A percentile compares a stretch with the other conserved stretches of the same genome.
Conservation (phyloP, 306 rosid genomes). For the Cyclanthera cordifolia region DNA sequence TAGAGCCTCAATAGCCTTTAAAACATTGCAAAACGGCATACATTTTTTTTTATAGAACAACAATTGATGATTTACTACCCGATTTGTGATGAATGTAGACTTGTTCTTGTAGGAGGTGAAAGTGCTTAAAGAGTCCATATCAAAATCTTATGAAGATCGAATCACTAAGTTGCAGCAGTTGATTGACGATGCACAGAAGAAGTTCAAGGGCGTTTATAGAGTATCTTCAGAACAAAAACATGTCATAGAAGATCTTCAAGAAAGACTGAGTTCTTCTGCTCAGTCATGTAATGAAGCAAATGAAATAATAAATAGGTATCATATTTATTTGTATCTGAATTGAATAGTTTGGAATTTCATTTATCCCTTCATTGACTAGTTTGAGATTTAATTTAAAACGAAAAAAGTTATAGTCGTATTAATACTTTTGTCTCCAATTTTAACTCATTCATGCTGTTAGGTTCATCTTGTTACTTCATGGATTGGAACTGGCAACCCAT, state of each 20-base stretch:
- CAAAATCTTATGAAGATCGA: constrained; percentile 53
- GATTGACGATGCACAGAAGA: constrained; percentile 61
- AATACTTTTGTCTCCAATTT: background rate
- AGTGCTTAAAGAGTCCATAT: constrained; percentile 48
- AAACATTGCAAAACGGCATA: background rate
- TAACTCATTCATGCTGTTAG: background rate
- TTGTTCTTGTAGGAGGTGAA: constrained; percentile 51
- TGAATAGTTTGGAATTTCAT: background rate
- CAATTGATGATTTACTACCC: background rate
- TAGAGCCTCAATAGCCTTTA: no score
- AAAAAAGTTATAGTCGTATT: background rate
- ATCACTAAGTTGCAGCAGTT: constrained; percentile 40
- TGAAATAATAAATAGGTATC: constrained; percentile 67
- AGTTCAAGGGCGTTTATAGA: constrained; percentile 45
- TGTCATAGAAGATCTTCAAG: constrained; percentile 64
- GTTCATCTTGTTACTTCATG: background rate
- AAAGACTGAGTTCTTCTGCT: constrained; percentile 62
- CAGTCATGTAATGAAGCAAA: constrained; percentile 87
- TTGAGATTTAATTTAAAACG: background rate
- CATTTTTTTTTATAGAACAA: background rate
- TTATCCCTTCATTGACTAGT: background rate
- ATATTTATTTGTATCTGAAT: background rate
- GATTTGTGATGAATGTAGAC: background rate
- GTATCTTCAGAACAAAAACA: constrained; percentile 62
- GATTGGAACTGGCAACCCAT: background rate